Percentiles rank a stretch among this genome's conserved stretches.
These are phyloP conservation scores for Heracleum sosnowskyi DNA, from an alignment of 129 eudicot species.

Conservation along the genomic window DNA sequence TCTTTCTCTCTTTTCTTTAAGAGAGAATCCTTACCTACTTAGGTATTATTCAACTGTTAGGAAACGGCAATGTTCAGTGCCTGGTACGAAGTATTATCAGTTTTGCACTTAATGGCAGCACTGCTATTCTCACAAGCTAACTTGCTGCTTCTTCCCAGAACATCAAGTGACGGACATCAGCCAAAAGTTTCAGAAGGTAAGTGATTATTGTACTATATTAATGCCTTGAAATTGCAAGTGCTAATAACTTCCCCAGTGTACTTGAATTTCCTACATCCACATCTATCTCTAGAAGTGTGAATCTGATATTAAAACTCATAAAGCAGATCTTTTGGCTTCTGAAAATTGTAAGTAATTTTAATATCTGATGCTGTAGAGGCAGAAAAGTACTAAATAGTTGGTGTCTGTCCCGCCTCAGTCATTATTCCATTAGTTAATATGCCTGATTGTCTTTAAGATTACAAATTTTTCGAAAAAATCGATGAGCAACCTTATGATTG, in stretches of 20 bases:
- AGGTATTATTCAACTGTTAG: conserved; percentile 30
- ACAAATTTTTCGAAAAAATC: not conserved
- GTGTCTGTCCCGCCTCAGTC: not conserved
- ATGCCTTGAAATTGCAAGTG: not conserved
- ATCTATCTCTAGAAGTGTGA: not conserved
- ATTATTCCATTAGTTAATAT: not conserved
- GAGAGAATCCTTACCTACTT: conserved; percentile 15
- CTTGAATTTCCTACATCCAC: not conserved
- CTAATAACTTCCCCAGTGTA: not conserved
- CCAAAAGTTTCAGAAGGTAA: conserved; percentile 96
- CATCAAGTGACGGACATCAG: conserved; percentile 75
- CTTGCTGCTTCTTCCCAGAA: conserved; percentile 84
- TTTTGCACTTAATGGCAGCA: conserved; percentile 94
- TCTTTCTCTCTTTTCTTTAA: conserved; percentile 7
- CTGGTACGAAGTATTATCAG: conserved; percentile 95
- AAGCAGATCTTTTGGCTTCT: not conserved
- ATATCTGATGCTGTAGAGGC: not conserved
- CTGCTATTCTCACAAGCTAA: conserved; percentile 76
- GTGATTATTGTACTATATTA: conserved; percentile 15
- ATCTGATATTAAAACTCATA: not conserved
- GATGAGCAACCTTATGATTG: not conserved
- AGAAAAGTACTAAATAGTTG: not conserved
- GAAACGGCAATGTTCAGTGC: conserved; percentile 79
- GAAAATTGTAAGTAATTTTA: not conserved
- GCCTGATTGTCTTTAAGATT: not conserved